Percentiles rank a stretch among this genome's conserved stretches.
These are phyloP conservation scores for Ramaria rubella DNA, from an alignment of 768 basidiomycete genomes.

Conservation along the genomic window DNA sequence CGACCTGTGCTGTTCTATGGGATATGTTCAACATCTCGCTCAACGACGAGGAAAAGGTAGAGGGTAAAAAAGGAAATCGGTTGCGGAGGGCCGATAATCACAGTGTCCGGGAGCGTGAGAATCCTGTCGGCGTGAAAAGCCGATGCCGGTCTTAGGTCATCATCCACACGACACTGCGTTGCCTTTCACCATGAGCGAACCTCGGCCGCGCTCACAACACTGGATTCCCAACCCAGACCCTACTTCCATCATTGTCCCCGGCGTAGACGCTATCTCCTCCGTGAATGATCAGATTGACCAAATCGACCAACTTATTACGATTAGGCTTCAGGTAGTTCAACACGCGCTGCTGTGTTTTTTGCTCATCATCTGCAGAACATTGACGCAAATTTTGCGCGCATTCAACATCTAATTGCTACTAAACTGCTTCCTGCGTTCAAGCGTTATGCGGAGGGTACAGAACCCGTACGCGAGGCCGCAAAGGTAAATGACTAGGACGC, in stretches of 20 bases:
- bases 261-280: constrained; percentile 62
- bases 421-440: constrained; percentile 84
- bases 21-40: constrained; percentile 59
- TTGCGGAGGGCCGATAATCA: neutral
- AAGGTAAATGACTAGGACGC: constrained; percentile 47
- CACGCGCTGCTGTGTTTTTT: neutral
- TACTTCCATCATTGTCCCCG: constrained; percentile 57
- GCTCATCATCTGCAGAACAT: constrained; percentile 51
- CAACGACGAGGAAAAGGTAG: constrained; percentile 20
- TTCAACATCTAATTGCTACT: constrained; percentile 77
- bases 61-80: neutral
- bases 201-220: constrained; percentile 51
- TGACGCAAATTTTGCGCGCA: constrained; percentile 88
- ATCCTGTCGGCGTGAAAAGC: too few species aligned
- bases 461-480: constrained; percentile 85
- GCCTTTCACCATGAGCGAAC: constrained; percentile 1
- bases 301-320: constrained; percentile 91
- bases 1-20: constrained; percentile 44
- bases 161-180: too few species aligned
- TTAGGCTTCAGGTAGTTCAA: constrained; percentile 70
- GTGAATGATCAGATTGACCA: constrained; percentile 84
- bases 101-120: neutral
- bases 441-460: constrained; percentile 78
- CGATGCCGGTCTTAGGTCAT: too few species aligned
- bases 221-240: constrained; percentile 66